Conservation (phyloP, 2,329 filamentous ascomycete species). For the Paraconiothyrium brasiliense region DNA sequence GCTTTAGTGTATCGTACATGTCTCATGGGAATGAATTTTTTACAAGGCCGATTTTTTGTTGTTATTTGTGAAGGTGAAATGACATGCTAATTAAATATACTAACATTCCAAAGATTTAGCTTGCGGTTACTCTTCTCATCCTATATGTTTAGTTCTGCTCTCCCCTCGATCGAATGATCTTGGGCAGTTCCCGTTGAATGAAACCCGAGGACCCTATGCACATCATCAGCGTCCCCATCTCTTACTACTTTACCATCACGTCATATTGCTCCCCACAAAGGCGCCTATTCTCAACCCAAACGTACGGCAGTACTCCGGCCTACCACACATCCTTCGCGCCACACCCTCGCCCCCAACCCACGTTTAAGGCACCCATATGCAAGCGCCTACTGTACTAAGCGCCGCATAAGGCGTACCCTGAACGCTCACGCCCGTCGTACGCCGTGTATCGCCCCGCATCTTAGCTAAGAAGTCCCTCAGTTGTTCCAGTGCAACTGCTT, state of each 20-base stretch:
- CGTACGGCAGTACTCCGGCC: not conserved
- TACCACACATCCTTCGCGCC: not conserved
- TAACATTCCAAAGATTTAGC: too few relatives aligned
- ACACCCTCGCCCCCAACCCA: not conserved
- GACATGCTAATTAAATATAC: too few relatives aligned
- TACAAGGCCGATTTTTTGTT: too few relatives aligned
- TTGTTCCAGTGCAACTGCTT: not conserved
- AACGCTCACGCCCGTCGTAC: not conserved
- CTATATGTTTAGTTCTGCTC: too few relatives aligned
- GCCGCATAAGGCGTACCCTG: not conserved
- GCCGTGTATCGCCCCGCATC: constrained; percentile 7
- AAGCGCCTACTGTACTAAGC: not conserved
- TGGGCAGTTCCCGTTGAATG: not conserved
- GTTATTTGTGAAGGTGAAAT: too few relatives aligned
- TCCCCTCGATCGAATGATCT: not conserved
- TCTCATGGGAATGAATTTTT: too few relatives aligned
- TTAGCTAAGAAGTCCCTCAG: not conserved
- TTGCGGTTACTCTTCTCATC: too few relatives aligned
- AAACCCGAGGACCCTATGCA: not conserved
- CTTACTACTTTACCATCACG: not conserved
- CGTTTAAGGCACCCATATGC: not conserved
- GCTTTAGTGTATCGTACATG: too few relatives aligned
- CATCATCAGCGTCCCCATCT: not conserved
- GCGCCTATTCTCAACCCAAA: not conserved
- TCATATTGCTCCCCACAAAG: not conserved